Base-by-base conservation (phyloP, 805 yeast species). In the Danielia reshetovae region DNA sequence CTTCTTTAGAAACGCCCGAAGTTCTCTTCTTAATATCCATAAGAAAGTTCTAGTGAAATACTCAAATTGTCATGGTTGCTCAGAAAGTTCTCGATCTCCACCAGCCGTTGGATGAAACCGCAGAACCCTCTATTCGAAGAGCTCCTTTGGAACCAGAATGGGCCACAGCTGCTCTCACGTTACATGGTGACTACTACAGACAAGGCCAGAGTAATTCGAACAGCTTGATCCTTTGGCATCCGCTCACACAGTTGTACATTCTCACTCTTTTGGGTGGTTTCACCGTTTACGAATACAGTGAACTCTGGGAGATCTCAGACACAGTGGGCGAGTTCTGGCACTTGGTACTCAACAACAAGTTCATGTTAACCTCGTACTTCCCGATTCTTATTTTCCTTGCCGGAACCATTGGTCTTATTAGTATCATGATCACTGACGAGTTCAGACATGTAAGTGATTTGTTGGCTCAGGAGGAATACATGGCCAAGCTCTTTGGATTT, bases 161-260 rank as follows among this genome's bases (percentile, higher is more conserved):
- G 26, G 66, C 81, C 1, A 73, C 75, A 28, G 84, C 84, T 8
- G 75, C 81, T 1, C 51, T 80, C 35, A 78, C 75, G 38, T 57
- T 83, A 39, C 76, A 81, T 19, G 77, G 84, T 38, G 93, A 84
- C 53, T 76, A 69, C 44, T 60, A 75, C 36, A 52, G 72, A 16
- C 68, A 62, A 42, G 52, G 63, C 25, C 81, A 75, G 49, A 58
- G 78, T 2, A 40, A 56, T 17, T 63, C 76, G 34, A 75, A 72
- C 51, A 67, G 52, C 38, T 48, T 50, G 29, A 48, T 76, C 25
- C 65, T 76, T 30, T 68, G 69, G 64, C 72, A 71, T 51, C 75
- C 72, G 3, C 38, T 62, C 15, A 60, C 75, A 0, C 30, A 68
- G 8, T 29, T 59, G 2, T 36, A 36, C 14, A 29, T 42, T 5